Percentiles rank a stretch among this genome's conserved stretches.
phyloP scores from a whole-genome alignment of 2,329 filamentous ascomycete species.

The Colletotrichum sp. region DNA sequence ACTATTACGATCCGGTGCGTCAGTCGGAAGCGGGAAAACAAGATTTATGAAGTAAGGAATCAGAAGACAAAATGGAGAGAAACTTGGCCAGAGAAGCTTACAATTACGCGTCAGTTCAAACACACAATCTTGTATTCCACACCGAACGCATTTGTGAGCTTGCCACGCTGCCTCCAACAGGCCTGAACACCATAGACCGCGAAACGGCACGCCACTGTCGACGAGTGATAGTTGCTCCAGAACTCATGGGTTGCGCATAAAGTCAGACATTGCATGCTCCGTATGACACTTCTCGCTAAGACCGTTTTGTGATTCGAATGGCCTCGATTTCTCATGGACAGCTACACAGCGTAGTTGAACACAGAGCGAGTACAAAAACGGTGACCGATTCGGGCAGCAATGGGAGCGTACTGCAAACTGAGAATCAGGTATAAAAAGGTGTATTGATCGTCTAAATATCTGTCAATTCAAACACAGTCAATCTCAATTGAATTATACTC shows the following conservation, averaged over 20 bases:
- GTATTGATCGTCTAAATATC: not conserved
- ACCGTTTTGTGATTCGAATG: not conserved
- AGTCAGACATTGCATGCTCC: not conserved
- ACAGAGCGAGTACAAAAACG: not conserved
- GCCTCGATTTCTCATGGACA: not conserved
- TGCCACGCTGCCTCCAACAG: rapidly evolving
- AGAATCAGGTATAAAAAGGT: not conserved
- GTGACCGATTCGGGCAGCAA: not conserved
- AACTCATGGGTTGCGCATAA: not conserved
- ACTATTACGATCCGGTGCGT: not conserved
- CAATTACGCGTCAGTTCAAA: not conserved
- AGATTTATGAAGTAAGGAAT: not conserved
- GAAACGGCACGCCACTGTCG: not conserved
- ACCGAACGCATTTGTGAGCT: not conserved
- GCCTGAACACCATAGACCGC: not conserved
- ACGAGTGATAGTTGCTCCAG: not conserved
- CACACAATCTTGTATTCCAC: not conserved
- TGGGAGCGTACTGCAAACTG: not conserved
- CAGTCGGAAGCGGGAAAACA: not conserved
- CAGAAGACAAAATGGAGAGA: not conserved
- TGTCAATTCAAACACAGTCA: not conserved
- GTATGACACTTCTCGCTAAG: not conserved
- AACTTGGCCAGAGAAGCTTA: rapidly evolving
- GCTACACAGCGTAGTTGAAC: not conserved
- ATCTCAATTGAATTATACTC: not conserved